phyloP scores from a whole-genome alignment of 2,329 filamentous ascomycete genomes.

The Monilinia laxa region DNA sequence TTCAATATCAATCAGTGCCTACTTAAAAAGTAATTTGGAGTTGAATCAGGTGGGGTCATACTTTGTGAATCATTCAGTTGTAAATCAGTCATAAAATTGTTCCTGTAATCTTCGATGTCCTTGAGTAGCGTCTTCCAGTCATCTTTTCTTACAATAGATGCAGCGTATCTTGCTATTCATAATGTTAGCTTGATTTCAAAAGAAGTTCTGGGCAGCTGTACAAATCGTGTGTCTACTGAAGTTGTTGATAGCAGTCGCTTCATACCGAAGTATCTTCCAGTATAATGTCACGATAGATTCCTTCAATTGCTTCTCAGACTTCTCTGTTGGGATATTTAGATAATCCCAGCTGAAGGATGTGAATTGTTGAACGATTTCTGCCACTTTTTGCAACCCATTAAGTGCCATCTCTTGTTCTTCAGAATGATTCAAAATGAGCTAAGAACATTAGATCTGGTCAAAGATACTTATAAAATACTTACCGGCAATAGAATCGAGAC shows the following conservation, averaged over 20 bases:
- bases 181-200: background rate
- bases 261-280: constrained; percentile 13
- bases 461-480: background rate
- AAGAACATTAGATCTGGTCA: background rate
- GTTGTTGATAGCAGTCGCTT: background rate
- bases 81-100: background rate
- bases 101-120: background rate
- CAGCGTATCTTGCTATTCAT: background rate
- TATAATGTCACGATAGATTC: constrained; percentile 1
- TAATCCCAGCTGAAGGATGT: background rate
- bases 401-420: constrained; percentile 11
- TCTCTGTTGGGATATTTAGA: background rate
- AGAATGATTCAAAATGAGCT: constrained; percentile 3
- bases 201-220: background rate
- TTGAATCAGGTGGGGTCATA: background rate
- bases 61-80: constrained; percentile 7
- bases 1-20: background rate
- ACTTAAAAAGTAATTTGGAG: background rate
- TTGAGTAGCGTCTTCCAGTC: constrained; percentile 1
- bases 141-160: constrained; percentile 1
- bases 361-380: constrained; percentile 1
- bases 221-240: background rate
- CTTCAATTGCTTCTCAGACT: background rate
- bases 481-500: background rate
- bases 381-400: background rate